A percentile compares a stretch with the other conserved stretches of the same genome.
Evolutionary conservation across 2,329 filamentous ascomycete genomes (phyloP).

Genomic region (Curvularia sp.): DNA sequence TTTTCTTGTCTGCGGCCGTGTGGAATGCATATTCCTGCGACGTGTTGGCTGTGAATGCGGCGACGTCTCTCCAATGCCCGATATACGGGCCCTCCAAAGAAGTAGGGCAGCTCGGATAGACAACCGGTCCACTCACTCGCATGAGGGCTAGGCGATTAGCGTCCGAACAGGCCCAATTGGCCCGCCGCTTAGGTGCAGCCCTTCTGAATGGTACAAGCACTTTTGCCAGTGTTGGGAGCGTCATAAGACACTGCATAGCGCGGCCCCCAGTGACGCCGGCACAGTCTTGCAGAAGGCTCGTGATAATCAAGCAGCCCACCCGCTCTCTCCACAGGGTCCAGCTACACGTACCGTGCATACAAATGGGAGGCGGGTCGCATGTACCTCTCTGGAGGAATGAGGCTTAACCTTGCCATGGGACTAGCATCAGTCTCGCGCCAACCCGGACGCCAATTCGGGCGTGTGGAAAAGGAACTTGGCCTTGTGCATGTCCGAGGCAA

Average conservation of each 20-base stretch:
- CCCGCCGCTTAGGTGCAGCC: neutral
- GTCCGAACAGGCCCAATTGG: slow-evolving; percentile 1
- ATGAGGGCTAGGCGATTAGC: neutral
- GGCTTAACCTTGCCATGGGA: slow-evolving; percentile 18
- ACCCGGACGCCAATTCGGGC: slow-evolving; percentile 17
- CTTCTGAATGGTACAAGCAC: neutral
- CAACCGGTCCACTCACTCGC: slow-evolving; percentile 5
- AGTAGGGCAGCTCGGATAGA: slow-evolving; percentile 4
- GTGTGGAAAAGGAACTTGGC: slow-evolving; percentile 19
- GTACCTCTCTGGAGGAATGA: neutral
- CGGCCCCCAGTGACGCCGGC: neutral
- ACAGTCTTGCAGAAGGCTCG: neutral
- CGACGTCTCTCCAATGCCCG: slow-evolving; percentile 8
- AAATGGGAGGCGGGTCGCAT: slow-evolving; percentile 9
- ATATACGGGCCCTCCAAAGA: neutral
- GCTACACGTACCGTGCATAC: neutral
- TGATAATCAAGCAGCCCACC: slow-evolving; percentile 10
- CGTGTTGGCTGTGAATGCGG: slow-evolving; percentile 7
- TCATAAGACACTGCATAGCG: neutral
- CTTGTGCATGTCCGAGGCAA: slow-evolving; percentile 17
- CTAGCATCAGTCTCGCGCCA: slow-evolving; percentile 7
- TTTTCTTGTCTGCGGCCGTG: neutral
- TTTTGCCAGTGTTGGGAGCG: neutral
- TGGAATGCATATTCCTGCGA: neutral
- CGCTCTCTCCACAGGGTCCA: neutral